Percentiles rank a stretch among this genome's conserved stretches.
These are phyloP conservation scores for Hymenotorrendiella dingleyae DNA, from an alignment of 2,329 filamentous ascomycete genomes.

Conservation along the genomic window DNA sequence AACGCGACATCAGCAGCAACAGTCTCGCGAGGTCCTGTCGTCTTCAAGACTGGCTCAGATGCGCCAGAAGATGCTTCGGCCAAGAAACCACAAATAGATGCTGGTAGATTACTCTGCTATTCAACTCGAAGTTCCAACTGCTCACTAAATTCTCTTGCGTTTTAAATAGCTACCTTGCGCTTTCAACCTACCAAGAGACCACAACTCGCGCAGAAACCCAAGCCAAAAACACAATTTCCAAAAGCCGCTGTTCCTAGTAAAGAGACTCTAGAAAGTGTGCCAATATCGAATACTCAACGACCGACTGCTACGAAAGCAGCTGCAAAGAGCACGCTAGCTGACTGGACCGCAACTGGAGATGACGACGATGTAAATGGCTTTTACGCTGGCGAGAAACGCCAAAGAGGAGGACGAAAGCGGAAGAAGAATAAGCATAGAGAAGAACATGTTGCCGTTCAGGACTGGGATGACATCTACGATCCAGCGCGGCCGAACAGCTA, in stretches of 20 bases:
- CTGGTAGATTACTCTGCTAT: conserved; percentile 47
- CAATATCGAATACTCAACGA: conserved; percentile 26
- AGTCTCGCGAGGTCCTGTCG: conserved; percentile 71
- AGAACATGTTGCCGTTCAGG: conserved; percentile 52
- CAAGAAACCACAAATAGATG: conserved; percentile 54
- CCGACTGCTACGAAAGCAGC: conserved; percentile 35
- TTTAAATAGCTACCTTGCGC: conserved; percentile 57
- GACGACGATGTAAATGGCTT: conserved; percentile 69
- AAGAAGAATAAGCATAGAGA: conserved; percentile 72
- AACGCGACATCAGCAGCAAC: conserved; percentile 43
- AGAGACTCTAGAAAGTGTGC: conserved; percentile 21
- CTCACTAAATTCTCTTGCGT: conserved; percentile 37
- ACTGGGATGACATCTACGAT: conserved; percentile 92
- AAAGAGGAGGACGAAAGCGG: conserved; percentile 59
- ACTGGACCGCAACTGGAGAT: conserved; percentile 73
- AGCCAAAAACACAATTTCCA: conserved; percentile 55
- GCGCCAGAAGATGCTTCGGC: conserved; percentile 40
- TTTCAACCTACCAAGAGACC: conserved; percentile 85
- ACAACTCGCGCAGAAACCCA: conserved; percentile 55
- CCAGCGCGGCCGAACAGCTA: conserved; percentile 76
- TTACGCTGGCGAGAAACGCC: conserved; percentile 56
- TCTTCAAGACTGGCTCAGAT: conserved; percentile 51
- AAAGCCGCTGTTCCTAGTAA: conserved; percentile 34
- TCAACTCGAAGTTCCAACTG: conserved; percentile 31
- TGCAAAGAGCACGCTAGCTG: conserved; percentile 65